These are phyloP conservation scores for Lepidium africanum DNA, from an alignment of 345 rosid species.

Conservation along the genomic window DNA sequence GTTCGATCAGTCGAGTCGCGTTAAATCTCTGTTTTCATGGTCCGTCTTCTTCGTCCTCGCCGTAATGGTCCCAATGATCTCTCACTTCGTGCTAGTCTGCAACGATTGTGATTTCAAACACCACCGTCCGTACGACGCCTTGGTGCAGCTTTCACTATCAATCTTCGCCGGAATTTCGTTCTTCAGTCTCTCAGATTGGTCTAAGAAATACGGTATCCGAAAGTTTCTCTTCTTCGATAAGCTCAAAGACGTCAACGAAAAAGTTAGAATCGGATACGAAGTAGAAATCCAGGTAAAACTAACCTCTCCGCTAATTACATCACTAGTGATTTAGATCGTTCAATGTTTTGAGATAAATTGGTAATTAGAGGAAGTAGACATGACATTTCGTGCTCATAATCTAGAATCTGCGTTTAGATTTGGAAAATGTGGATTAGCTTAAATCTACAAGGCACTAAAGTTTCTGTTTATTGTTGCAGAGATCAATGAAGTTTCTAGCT, in stretches of 20 bases:
- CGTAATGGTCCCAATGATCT: slow-evolving; percentile 53
- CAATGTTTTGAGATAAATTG: neutral
- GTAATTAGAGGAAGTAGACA: neutral
- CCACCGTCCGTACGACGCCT: slow-evolving; percentile 60
- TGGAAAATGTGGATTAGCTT: neutral
- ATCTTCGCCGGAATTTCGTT: slow-evolving; percentile 65
- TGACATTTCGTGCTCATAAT: neutral
- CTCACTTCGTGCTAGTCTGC: slow-evolving; percentile 61
- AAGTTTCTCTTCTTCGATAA: slow-evolving; percentile 70
- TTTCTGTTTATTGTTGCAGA: slow-evolving; percentile 37
- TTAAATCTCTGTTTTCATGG: slow-evolving; percentile 54
- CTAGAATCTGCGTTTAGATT: neutral
- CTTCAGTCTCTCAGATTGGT: slow-evolving; percentile 52
- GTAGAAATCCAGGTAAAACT: slow-evolving; percentile 50
- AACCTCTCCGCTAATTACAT: neutral
- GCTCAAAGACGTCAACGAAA: slow-evolving; percentile 43
- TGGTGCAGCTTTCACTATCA: slow-evolving; percentile 67
- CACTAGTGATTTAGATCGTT: neutral
- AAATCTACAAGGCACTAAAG: too few relatives aligned
- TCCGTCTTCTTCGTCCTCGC: slow-evolving; percentile 59
- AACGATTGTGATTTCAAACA: slow-evolving; percentile 47
- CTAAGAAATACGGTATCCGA: slow-evolving; percentile 50
- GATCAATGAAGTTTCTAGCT: slow-evolving; percentile 57
- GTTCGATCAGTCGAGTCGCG: slow-evolving; percentile 56
- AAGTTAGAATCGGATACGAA: slow-evolving; percentile 45